These are phyloP conservation scores for Rhodotorula sp. DNA, from an alignment of 1,284 basidiomycete species.

Conservation along the genomic window DNA sequence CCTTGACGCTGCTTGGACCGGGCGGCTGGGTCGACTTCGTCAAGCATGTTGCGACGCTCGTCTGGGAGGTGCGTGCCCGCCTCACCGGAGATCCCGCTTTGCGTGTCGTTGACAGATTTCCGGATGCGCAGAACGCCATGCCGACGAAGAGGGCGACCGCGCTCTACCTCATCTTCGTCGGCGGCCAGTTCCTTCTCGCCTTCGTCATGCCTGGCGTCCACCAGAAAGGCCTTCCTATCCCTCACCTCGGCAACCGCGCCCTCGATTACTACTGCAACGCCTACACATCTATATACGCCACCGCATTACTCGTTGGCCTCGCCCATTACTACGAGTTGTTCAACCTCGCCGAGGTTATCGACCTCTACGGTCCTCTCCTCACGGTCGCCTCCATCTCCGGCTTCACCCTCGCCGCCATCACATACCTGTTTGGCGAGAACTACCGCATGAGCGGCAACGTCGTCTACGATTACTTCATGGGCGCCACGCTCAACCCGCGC, in stretches of 20 bases:
- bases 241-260: conserved; percentile 85
- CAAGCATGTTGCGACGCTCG: conserved; percentile 35
- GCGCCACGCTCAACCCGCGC: conserved; percentile 88
- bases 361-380: conserved; percentile 96
- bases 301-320: conserved; percentile 69
- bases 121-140: conserved; percentile 69
- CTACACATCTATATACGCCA: conserved; percentile 79
- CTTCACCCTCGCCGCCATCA: conserved; percentile 73
- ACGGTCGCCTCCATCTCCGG: conserved; percentile 91
- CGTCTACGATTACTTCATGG: conserved; percentile 92
- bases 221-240: conserved; percentile 91
- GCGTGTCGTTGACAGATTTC: neutral
- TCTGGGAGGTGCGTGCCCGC: conserved; percentile 25
- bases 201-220: conserved; percentile 85
- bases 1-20: conserved; percentile 18
- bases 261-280: conserved; percentile 98
- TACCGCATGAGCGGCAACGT: conserved; percentile 91
- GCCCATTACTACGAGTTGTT: conserved; percentile 82
- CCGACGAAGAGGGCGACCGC: conserved; percentile 84
- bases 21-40: conserved; percentile 38
- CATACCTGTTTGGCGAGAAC: conserved; percentile 74
- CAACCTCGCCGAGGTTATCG: conserved; percentile 90
- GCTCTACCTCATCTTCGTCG: conserved; percentile 84
- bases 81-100: no score
- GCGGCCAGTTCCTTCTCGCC: conserved; percentile 86